Percentiles rank a stretch among this genome's conserved stretches.
Evolutionary conservation across 345 rosid genomes (phyloP).

Genomic region (Citrus glauca): DNA sequence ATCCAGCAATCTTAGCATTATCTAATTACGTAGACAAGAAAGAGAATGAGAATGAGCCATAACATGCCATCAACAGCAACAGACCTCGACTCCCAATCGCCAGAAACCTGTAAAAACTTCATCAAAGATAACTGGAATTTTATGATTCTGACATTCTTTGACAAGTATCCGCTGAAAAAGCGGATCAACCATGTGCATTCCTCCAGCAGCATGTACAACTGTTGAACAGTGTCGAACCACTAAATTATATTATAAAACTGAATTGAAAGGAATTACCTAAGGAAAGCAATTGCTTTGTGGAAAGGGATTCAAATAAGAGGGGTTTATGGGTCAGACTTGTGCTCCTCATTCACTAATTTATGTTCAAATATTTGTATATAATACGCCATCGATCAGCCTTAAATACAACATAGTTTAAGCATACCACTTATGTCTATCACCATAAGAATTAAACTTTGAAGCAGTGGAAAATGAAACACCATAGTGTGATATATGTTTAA

Average conservation of each 20-base stretch:
- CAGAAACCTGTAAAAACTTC: conserved; percentile 97
- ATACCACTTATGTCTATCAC: neutral
- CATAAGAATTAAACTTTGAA: neutral
- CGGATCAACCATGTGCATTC: conserved; percentile 97
- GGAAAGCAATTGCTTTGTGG: neutral
- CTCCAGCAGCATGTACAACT: conserved; percentile 96
- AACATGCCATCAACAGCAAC: conserved; percentile 3
- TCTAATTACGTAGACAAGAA: neutral
- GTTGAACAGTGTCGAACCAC: conserved; percentile 20
- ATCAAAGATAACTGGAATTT: conserved; percentile 89
- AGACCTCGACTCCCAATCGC: conserved; percentile 95
- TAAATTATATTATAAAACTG: neutral
- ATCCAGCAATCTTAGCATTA: conserved; percentile 13
- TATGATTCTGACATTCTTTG: conserved; percentile 61
- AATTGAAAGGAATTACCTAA: neutral
- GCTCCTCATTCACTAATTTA: neutral
- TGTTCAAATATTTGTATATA: neutral
- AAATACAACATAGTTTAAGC: neutral
- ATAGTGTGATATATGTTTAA: neutral
- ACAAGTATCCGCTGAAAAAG: conserved; percentile 87
- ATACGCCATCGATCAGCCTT: neutral
- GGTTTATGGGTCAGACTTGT: neutral
- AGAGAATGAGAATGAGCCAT: neutral
- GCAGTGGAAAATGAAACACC: neutral
- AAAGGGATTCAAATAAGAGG: neutral